These are phyloP conservation scores for Penicillium digitatum DNA, from an alignment of 2,329 filamentous ascomycete genomes.

Conservation along the genomic window DNA sequence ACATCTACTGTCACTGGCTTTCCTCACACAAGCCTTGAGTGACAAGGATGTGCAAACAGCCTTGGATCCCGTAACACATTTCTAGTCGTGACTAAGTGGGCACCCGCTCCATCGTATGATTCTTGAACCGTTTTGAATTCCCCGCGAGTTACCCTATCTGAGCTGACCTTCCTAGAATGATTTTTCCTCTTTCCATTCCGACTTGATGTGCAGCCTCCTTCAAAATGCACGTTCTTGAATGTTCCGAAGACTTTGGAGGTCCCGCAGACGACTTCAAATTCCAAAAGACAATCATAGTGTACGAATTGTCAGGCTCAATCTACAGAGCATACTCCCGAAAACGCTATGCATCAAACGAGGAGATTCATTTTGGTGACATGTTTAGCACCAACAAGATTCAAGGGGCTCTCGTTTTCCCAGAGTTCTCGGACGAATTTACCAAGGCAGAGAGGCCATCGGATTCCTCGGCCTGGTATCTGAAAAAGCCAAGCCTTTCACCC, in stretches of 20 bases:
- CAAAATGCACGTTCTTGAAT: conserved; percentile 6
- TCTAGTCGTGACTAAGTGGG: neutral
- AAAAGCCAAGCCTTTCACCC: conserved; percentile 1
- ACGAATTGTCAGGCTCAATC: neutral
- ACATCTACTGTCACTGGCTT: neutral
- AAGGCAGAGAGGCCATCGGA: neutral
- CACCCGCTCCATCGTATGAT: neutral
- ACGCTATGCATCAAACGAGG: neutral
- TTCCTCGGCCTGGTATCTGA: neutral
- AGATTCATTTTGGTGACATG: neutral
- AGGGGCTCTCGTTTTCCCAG: neutral
- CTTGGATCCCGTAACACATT: neutral
- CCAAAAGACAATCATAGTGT: conserved; percentile 1
- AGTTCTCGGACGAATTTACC: conserved; percentile 1
- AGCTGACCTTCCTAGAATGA: neutral
- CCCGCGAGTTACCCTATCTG: no score
- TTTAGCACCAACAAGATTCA: conserved; percentile 4
- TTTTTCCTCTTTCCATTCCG: neutral
- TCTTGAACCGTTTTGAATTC: neutral
- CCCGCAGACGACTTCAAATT: neutral
- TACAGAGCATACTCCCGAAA: conserved; percentile 3
- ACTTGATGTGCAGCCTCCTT: neutral
- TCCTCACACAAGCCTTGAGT: neutral
- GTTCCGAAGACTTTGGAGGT: conserved; percentile 2
- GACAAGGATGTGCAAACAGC: neutral